Evolutionary conservation across 768 basidiomycete species (phyloP), one percentile per base, ranked within the genome.

Genomic region (Russula virescens): DNA sequence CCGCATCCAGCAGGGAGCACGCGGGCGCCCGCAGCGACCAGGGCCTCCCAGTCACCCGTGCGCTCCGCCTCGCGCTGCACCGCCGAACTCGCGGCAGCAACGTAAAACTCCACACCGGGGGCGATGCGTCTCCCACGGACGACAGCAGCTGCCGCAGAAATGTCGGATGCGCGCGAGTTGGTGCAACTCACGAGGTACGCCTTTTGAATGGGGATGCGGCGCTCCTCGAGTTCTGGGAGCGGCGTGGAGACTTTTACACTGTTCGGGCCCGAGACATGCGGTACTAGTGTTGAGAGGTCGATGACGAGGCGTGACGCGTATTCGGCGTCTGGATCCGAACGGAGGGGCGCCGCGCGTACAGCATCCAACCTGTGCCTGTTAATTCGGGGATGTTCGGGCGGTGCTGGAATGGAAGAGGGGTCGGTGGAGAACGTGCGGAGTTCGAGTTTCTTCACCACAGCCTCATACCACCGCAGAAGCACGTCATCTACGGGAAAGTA

Each of bases 161-260:
- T 87, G 68, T 99, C 97, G 0, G 95, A 97, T 3, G 89, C 90
- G 45, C 97, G 89, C 1, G 96, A 94, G 75, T 99, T 99, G 61
- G 97, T 98, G 74, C 97, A 99, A 68, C 91, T 94, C 62, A 99
- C 92, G 60, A 99, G 90, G 75, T 99, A 99, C 0, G 97, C 97
- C 74, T 99, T 99, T 69, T 99, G 83, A 71, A 99, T 97, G 28
- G 82, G 76, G 69, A 98, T 89, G 38, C 79, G 82, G 26, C 80
- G 76, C 35, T 83, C 77, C 68, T 89, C 87, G 14, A 99, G 83
- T n/a, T 80, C 78, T 0, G 96, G 91, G 0, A 99, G 83, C 0
- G 97, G 90, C 0, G 87, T 98, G n/a, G 95, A 91, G 53, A 98
- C 74, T 74, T 99, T 99, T 73, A 98, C 96, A 69, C 91, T 94